Percentiles rank a stretch among this genome's conserved stretches.
Evolutionary conservation across 176 grass and related monocot genomes (phyloP).

Genomic region (Aegilops longissima): DNA sequence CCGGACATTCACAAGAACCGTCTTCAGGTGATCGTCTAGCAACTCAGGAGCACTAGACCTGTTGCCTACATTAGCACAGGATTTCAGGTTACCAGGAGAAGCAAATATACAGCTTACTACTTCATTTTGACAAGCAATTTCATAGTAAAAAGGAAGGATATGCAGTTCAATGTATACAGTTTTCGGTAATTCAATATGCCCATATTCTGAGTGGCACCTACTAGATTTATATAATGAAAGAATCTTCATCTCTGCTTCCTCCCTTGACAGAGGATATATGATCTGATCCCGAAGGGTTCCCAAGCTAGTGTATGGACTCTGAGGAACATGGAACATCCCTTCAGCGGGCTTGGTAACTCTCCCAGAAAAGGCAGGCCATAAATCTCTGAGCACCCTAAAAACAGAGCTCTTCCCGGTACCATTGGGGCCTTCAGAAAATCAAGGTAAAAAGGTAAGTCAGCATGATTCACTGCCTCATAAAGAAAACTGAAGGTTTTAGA

Average conservation of each 20-base stretch:
- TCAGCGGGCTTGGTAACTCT: constrained; percentile 70
- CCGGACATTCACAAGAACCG: constrained; percentile 74
- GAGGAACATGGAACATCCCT: constrained; percentile 89
- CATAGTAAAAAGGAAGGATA: not conserved
- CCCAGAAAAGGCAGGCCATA: constrained; percentile 88
- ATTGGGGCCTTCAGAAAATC: constrained; percentile 74
- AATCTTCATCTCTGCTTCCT: constrained; percentile 70
- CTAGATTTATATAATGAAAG: constrained; percentile 44
- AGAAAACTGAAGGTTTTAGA: constrained; percentile 14
- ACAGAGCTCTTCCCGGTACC: constrained; percentile 97
- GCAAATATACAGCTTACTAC: not conserved
- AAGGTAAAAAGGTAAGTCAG: constrained; percentile 16
- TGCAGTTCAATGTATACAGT: not conserved
- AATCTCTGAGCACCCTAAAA: constrained; percentile 83
- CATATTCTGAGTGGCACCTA: constrained; percentile 25
- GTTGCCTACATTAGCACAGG: constrained; percentile 42
- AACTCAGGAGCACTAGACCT: constrained; percentile 41
- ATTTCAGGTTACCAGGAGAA: not conserved
- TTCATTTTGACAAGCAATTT: not conserved
- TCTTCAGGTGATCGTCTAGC: constrained; percentile 81
- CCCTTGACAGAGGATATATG: constrained; percentile 89
- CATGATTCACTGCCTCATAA: constrained; percentile 27
- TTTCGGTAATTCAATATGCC: constrained; percentile 10
- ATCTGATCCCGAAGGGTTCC: constrained; percentile 93
- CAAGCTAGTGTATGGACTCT: constrained; percentile 94